These are phyloP conservation scores for Tillandsia fasciculata DNA, from an alignment of 176 grass and related monocot genomes.

Conservation along the genomic window DNA sequence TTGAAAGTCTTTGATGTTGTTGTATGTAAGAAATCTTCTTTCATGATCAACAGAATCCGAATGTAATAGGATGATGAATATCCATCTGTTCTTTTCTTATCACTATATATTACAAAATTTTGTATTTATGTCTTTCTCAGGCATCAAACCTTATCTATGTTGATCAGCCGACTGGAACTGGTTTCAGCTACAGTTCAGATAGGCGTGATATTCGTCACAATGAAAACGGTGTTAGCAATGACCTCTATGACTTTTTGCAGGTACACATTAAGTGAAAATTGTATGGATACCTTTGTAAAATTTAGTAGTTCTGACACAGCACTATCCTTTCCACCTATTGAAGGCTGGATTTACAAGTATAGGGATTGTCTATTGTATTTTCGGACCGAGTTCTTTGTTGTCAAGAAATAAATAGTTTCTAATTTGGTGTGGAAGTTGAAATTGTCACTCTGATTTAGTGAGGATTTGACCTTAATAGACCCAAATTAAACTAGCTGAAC, in stretches of 20 bases:
- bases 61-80: too few species aligned
- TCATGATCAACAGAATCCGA: too few species aligned
- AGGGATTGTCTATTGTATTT: too few species aligned
- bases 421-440: not conserved
- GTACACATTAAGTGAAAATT: conserved; percentile 22
- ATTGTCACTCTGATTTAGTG: too few species aligned
- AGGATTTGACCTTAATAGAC: too few species aligned
- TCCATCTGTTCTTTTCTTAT: not conserved
- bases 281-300: not conserved
- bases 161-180: conserved; percentile 91
- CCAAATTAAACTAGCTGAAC: too few species aligned
- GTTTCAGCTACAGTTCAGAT: conserved; percentile 85
- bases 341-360: not conserved
- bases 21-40: too few species aligned
- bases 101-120: not conserved
- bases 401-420: not conserved
- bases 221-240: conserved; percentile 57
- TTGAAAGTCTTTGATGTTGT: too few species aligned
- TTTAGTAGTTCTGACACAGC: not conserved
- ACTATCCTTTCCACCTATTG: not conserved
- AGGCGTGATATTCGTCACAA: conserved; percentile 62
- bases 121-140: conserved; percentile 14
- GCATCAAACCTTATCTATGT: conserved; percentile 79
- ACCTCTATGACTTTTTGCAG: conserved; percentile 84
- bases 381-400: not conserved